These are phyloP conservation scores for Synura sp. DNA, from an alignment of 352 stramenopile genomes.

Conservation along the genomic window DNA sequence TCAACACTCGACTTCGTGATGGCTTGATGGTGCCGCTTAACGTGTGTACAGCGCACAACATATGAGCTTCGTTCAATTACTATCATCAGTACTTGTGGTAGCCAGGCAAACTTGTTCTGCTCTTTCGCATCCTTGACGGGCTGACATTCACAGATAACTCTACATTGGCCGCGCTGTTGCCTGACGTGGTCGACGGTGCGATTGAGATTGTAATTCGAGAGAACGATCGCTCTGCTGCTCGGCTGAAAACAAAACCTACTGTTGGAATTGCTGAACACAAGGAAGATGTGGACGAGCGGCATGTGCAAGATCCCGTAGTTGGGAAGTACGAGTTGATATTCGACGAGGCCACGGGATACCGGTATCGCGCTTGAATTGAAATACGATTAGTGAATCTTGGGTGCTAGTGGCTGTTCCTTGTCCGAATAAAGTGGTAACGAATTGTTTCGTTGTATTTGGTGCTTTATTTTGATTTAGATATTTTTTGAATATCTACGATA, in stretches of 20 bases:
- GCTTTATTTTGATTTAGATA: no score
- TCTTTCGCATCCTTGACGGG: not conserved
- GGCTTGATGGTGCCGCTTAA: no score
- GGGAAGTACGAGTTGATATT: not conserved
- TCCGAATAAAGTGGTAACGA: no score
- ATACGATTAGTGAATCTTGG: no score
- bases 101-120: not conserved
- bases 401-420: no score
- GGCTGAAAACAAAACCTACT: not conserved
- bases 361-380: no score
- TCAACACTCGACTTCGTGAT: no score
- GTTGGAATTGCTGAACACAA: not conserved
- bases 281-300: no score
- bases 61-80: not conserved
- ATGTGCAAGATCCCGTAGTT: not conserved
- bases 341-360: not conserved
- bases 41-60: no score
- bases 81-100: not conserved
- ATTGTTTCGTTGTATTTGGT: no score
- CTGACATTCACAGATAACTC: conserved; percentile 41
- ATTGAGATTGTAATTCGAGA: conserved; percentile 45
- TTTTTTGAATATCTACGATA: no score
- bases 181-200: conserved; percentile 46
- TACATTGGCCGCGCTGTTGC: conserved; percentile 44
- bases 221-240: conserved; percentile 27